These are phyloP conservation scores for Grosmannia clavigera DNA, from an alignment of 2,329 filamentous ascomycete species.

Conservation along the genomic window DNA sequence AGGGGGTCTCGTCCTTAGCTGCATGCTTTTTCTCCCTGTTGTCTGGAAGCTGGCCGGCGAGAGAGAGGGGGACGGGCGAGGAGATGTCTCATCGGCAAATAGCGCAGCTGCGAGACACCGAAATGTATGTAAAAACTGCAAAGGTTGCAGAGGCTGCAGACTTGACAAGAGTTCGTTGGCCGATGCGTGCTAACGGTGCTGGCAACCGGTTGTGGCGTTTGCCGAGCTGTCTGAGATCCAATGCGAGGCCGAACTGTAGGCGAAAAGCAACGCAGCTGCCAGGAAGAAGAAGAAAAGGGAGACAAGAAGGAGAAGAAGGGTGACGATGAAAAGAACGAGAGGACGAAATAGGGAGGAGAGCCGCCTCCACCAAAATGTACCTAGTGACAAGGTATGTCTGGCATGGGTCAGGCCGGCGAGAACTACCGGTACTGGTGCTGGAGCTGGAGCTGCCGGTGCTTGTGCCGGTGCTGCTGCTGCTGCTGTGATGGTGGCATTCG, in stretches of 20 bases:
- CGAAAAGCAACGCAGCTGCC: not conserved
- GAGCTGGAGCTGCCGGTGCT: not conserved
- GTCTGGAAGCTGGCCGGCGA: not conserved
- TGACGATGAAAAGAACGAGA: not conserved
- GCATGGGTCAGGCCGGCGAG: not conserved
- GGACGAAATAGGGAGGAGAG: not conserved
- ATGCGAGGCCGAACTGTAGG: not conserved
- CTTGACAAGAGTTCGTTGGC: not conserved
- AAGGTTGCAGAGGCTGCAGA: not conserved
- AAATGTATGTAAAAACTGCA: not conserved
- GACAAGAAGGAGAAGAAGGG: not conserved
- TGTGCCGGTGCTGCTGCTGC: not conserved
- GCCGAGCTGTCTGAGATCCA: not conserved
- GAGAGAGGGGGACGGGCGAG: not conserved
- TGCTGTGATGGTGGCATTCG: not conserved
- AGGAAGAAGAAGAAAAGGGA: not conserved
- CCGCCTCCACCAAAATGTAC: not conserved
- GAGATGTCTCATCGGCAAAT: not conserved
- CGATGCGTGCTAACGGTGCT: not conserved
- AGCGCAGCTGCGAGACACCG: not conserved
- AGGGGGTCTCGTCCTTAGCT: not conserved
- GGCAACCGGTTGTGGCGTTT: not conserved
- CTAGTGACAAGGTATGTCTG: not conserved
- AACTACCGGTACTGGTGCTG: not conserved
- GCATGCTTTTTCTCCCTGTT: constrained; percentile 1